Conservation (phyloP, 495 filamentous ascomycete genomes). For the Penicillium longicatenatum region DNA sequence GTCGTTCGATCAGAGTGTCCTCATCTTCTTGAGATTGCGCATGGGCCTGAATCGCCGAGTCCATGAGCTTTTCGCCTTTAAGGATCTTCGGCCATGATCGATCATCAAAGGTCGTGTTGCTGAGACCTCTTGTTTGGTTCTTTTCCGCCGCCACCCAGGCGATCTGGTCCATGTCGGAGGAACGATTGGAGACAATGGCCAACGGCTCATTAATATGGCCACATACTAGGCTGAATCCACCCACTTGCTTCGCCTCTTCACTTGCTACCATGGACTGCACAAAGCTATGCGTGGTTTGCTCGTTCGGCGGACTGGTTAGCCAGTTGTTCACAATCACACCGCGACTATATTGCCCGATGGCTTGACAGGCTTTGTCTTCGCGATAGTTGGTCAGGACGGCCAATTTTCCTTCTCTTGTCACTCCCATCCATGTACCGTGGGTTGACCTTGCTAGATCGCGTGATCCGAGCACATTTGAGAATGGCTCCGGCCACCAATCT, state of each 20-base stretch:
- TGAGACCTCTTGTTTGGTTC: conserved; percentile 75
- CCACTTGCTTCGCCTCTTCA: conserved; percentile 59
- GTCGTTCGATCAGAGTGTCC: conserved; percentile 65
- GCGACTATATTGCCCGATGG: conserved; percentile 65
- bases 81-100: conserved; percentile 82
- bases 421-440: conserved; percentile 90
- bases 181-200: conserved; percentile 89
- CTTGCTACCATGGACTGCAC: conserved; percentile 64
- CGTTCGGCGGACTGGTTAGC: conserved; percentile 52
- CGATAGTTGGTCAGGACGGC: conserved; percentile 95
- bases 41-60: conserved; percentile 47
- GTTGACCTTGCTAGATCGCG: conserved; percentile 66
- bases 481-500: conserved; percentile 75
- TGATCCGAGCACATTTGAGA: conserved; percentile 64
- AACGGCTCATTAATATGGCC: conserved; percentile 77
- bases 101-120: conserved; percentile 79
- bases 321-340: conserved; percentile 88
- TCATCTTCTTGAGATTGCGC: conserved; percentile 53
- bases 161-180: conserved; percentile 52
- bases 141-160: conserved; percentile 67
- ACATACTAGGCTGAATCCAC: conserved; percentile 91
- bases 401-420: conserved; percentile 81
- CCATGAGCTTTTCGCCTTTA: conserved; percentile 53
- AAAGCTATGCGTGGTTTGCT: conserved; percentile 59
- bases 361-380: conserved; percentile 57